Evolutionary conservation across 495 filamentous ascomycete genomes (phyloP), one percentile per base, ranked within the genome.

Genomic region (Parmelia sp.): DNA sequence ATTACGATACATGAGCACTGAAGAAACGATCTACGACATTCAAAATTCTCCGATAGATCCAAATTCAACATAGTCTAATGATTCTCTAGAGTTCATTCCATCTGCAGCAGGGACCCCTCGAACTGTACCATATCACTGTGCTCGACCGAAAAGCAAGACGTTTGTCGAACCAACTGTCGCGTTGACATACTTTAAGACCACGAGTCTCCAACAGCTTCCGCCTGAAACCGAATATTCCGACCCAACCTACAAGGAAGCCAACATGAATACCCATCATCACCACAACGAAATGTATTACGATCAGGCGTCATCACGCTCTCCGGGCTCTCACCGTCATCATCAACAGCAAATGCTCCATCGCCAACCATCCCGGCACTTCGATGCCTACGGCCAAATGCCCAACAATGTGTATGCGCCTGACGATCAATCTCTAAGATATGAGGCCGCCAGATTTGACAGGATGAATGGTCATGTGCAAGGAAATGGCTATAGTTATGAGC

Each of bases 301-400:
- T 64, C 77, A 81, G 69, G 74, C 80, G 39, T 77, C 81, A 49
- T 80, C 82, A 72, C 83, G 83, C 68, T 86, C 83, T 66, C 84
- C 84, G 63, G 82, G 82, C 66, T 82, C 83, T 58, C 83, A 83
- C 69, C 82, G 84, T 66, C 84, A 85, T 66, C 84, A 85, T 71
- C 69, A 80, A 58, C 82, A 84, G 45, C 82, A 86, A 68, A 84
- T 85, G 40, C 79, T 91, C 49, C 84, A 87, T 69, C 82, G 84
- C 69, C 82, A 89, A 73, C 74, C 88, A 67, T 86, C 86, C 68
- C 77, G 86, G 70, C 82, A 90, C 67, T 88, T 88, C 69, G 86
- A 89, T 67, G 79, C 83, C 53, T 88, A 86, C 74, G 82, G 82
- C 58, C 76, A 79, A 49, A 81, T 83, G 76, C 83, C 83, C 36